These are phyloP conservation scores for Ophiosphaerella herpotricha DNA, from an alignment of 2,329 filamentous ascomycete species.

Conservation along the genomic window DNA sequence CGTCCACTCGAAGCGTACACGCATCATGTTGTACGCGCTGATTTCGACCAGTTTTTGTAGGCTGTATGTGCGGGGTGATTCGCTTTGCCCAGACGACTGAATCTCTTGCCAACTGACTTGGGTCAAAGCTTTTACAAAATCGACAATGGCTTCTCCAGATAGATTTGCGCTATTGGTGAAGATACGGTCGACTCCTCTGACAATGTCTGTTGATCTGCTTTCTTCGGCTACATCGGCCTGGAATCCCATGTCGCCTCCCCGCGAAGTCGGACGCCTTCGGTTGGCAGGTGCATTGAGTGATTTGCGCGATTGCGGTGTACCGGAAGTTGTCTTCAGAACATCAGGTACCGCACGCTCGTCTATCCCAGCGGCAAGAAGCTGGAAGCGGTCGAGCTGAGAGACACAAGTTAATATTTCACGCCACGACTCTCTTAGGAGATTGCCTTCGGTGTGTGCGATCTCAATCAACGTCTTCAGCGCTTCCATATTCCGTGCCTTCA, in stretches of 20 bases:
- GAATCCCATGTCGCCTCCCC: slow-evolving; percentile 54
- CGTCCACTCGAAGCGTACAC: slow-evolving; percentile 97
- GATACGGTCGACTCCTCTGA: slow-evolving; percentile 91
- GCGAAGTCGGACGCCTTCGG: slow-evolving; percentile 53
- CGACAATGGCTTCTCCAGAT: slow-evolving; percentile 90
- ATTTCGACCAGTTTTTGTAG: slow-evolving; percentile 98
- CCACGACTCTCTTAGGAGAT: slow-evolving; percentile 88
- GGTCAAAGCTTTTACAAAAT: slow-evolving; percentile 89
- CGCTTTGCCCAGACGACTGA: slow-evolving; percentile 92
- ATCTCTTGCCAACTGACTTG: slow-evolving; percentile 99
- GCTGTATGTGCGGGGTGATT: slow-evolving; percentile 94
- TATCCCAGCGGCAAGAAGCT: slow-evolving; percentile 91
- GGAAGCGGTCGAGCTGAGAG: slow-evolving; percentile 91
- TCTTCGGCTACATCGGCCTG: slow-evolving; percentile 86
- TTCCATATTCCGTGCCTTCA: slow-evolving; percentile 95
- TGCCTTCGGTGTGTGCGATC: slow-evolving; percentile 89
- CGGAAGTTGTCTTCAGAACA: slow-evolving; percentile 75
- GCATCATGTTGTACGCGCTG: slow-evolving; percentile 99
- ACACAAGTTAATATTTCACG: slow-evolving; percentile 94
- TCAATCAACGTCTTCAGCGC: slow-evolving; percentile 90
- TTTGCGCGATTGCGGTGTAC: slow-evolving; percentile 63
- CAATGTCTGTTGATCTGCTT: slow-evolving; percentile 88
- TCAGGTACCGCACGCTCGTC: slow-evolving; percentile 92
- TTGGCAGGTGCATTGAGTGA: slow-evolving; percentile 67
- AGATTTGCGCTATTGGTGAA: slow-evolving; percentile 96